Evolutionary conservation across 2,329 filamentous ascomycete genomes (phyloP).

Genomic region (Fusarium neocosmosporiellum): DNA sequence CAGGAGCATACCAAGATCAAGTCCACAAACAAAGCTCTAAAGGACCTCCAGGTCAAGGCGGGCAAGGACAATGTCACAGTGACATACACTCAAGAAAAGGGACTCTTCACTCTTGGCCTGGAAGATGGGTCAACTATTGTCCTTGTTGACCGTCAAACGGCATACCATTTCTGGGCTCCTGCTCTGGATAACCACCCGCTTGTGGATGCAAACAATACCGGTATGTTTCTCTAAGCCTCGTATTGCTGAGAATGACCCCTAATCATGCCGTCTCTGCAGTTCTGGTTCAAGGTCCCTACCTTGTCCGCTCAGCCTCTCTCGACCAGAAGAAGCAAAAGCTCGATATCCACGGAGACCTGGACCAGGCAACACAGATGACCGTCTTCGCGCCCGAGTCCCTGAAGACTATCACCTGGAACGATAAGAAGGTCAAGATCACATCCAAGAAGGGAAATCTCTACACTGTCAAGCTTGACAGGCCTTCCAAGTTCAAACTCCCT

Average conservation of each 20-base stretch:
- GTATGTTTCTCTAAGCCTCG: conserved; percentile 41
- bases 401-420: conserved; percentile 63
- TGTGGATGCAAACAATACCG: conserved; percentile 56
- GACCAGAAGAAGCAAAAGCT: conserved; percentile 50
- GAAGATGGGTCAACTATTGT: conserved; percentile 61
- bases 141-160: conserved; percentile 63
- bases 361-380: conserved; percentile 54
- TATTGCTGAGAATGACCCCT: accelerated
- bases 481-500: conserved; percentile 51
- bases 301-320: conserved; percentile 59
- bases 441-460: conserved; percentile 44
- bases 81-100: conserved; percentile 61
- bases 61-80: conserved; percentile 55
- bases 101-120: conserved; percentile 59
- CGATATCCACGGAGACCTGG: conserved; percentile 58
- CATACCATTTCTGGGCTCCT: conserved; percentile 68
- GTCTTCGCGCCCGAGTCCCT: conserved; percentile 60
- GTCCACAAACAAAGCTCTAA: conserved; percentile 45
- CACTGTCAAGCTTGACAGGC: conserved; percentile 42
- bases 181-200: conserved; percentile 59
- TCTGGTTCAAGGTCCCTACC: conserved; percentile 63
- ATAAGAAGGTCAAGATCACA: conserved; percentile 44
- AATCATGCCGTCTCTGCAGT: conserved; percentile 46
- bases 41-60: conserved; percentile 54
- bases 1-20: conserved; percentile 45